These are phyloP conservation scores for Paramecium sexaurelia DNA, from an alignment of 73 alveolate species.

Conservation along the genomic window DNA sequence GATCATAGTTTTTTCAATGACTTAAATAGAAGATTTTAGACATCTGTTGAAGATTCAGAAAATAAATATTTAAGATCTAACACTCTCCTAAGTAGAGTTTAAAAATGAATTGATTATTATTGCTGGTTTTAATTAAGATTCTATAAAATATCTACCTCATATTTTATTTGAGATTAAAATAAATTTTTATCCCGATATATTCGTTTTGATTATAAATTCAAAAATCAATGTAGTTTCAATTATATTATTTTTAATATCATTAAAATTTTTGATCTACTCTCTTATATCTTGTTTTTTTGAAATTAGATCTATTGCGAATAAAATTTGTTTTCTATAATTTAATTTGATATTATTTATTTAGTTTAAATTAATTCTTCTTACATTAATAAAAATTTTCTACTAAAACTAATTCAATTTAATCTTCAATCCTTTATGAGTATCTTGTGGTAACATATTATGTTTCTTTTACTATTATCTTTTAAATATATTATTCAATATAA, in stretches of 20 bases:
- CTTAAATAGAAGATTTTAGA: constrained; percentile 33
- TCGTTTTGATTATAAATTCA: neutral
- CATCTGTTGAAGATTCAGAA: constrained; percentile 47
- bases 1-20: constrained; percentile 44
- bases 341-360: neutral
- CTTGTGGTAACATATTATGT: neutral
- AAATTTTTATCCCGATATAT: too few species aligned
- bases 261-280: neutral
- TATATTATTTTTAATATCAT: neutral
- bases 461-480: neutral
- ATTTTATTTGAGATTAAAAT: neutral
- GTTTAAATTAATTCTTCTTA: neutral
- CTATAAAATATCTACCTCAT: neutral
- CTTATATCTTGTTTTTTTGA: neutral
- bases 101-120: constrained; percentile 21
- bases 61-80: constrained; percentile 47
- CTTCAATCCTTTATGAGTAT: neutral
- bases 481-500: neutral
- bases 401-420: neutral
- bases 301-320: neutral
- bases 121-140: constrained; percentile 17
- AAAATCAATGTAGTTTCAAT: neutral
- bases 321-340: neutral
- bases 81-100: neutral
- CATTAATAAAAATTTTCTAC: neutral